Base-by-base conservation (phyloP, 805 yeast species). In the Wickerhamomyces rabaulensis region DNA sequence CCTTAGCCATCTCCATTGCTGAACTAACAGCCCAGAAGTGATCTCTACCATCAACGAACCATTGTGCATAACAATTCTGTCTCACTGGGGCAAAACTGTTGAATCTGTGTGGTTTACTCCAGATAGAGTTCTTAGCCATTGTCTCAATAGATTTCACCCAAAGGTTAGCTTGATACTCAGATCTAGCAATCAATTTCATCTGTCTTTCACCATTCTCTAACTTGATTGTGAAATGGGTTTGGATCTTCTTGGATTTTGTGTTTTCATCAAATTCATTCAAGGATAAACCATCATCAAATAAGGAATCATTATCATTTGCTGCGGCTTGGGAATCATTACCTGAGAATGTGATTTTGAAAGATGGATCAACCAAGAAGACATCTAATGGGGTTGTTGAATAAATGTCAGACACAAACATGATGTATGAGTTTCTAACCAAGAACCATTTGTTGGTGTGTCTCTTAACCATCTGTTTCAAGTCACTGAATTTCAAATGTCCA, bases 11-110 rank as follows among this genome's bases (percentile, higher is more conserved):
- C 54, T 86, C 89, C 45, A 94, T 70, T 0, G 98, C 99, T 10
- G 90, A 82, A 26, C 96, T 86, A 3, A 90, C 82, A 1, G 97
- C 95, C 97, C 98, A 94, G 70, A 89, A 85, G 64, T 94, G 87
- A 65, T 94, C 99, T 58, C 99, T 75, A 4, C 86, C 96, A 66
- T 94, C 99, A 4, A 94, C 98, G 69, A 94, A 83, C 94, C 96
- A 92, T 63, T 94, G 97, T 12, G 97, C 96, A 68, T 79, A 87
- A 48, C 88, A 87, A 54, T 89, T 80, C 20, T 80, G 65, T 53
- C 99, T 71, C 0, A 92, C 80, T 0, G 99, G 99, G 0, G 98
- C 97, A 76, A 87, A 95, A 44, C 96, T 87, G 7, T 73, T 81
- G 66, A 95, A 95, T 50, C 99, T 71, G 52, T 94, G 78, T 5